Conservation (phyloP, 2,329 filamentous ascomycete species). For the Epichloe sp. region DNA sequence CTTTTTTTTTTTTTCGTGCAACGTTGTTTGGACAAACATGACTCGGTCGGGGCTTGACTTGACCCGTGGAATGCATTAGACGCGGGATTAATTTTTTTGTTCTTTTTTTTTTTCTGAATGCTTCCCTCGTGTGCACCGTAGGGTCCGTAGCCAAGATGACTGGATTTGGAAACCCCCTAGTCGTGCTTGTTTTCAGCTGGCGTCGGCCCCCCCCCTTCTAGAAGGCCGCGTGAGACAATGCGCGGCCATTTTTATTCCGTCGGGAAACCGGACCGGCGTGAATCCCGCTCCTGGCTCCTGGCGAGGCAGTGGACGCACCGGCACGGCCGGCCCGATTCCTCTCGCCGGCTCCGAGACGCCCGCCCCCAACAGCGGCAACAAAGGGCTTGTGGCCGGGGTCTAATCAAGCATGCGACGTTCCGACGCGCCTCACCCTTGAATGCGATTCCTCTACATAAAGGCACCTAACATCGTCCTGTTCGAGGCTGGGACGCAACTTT, state of each 20-base stretch:
- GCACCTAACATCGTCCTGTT: neutral
- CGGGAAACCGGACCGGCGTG: constrained; percentile 3
- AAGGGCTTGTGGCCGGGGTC: neutral
- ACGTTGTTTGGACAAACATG: too few species aligned
- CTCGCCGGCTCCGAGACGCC: neutral
- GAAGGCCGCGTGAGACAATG: constrained; percentile 8
- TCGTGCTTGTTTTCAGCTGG: neutral
- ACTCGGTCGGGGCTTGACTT: neutral
- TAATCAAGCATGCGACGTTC: neutral
- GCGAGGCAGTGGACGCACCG: neutral
- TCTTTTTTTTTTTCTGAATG: too few species aligned
- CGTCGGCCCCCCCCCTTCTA: constrained; percentile 4
- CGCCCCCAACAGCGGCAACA: neutral
- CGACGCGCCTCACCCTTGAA: neutral
- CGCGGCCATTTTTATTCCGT: neutral
- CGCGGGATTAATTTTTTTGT: too few species aligned
- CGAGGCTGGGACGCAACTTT: neutral
- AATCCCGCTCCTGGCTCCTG: neutral
- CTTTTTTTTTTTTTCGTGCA: too few species aligned
- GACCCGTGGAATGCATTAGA: too few species aligned
- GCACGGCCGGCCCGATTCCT: neutral
- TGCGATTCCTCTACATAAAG: neutral
- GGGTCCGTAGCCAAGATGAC: neutral
- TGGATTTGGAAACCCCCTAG: too few species aligned
- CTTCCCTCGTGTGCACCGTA: neutral